Evolutionary conservation across 1,284 basidiomycete species (phyloP).

Genomic region (Cryptococcus deneoformans): DNA sequence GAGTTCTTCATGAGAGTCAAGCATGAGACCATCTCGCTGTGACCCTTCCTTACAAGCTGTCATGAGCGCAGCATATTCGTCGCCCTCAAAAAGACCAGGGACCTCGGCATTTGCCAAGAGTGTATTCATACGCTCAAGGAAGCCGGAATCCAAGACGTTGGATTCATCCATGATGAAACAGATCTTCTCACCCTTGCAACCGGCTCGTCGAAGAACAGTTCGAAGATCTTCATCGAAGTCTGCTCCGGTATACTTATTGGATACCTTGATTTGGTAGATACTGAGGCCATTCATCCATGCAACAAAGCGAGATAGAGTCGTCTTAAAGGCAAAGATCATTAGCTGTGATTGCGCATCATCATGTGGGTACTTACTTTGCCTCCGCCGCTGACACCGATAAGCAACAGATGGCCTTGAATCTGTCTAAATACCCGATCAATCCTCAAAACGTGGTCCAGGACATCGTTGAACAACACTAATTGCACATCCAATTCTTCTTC

Average conservation of each 20-base stretch:
- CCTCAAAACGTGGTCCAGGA: slow-evolving; percentile 92
- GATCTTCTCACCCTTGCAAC: slow-evolving; percentile 98
- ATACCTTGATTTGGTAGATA: slow-evolving; percentile 98
- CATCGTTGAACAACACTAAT: slow-evolving; percentile 98
- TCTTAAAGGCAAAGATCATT: slow-evolving; percentile 55
- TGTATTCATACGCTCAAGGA: slow-evolving; percentile 99
- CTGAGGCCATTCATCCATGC: slow-evolving; percentile 99
- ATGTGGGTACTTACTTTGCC: slow-evolving; percentile 69
- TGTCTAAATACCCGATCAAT: slow-evolving; percentile 99
- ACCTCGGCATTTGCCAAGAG: slow-evolving; percentile 99
- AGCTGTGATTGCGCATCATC: not conserved
- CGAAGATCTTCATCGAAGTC: slow-evolving; percentile 98
- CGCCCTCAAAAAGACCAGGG: slow-evolving; percentile 96
- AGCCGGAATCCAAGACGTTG: slow-evolving; percentile 97
- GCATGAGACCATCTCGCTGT: slow-evolving; percentile 94
- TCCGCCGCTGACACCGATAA: slow-evolving; percentile 97
- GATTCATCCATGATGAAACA: slow-evolving; percentile 99
- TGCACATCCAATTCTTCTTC: slow-evolving; percentile 98
- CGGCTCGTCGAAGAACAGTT: slow-evolving; percentile 85
- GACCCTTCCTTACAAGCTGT: slow-evolving; percentile 99
- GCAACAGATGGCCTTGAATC: slow-evolving; percentile 89
- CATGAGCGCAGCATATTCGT: slow-evolving; percentile 95
- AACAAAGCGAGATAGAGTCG: slow-evolving; percentile 95
- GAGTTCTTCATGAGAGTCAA: slow-evolving; percentile 95
- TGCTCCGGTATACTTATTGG: slow-evolving; percentile 96